These are phyloP conservation scores for Beauveria varroae DNA, from an alignment of 2,329 filamentous ascomycete genomes.

Conservation along the genomic window DNA sequence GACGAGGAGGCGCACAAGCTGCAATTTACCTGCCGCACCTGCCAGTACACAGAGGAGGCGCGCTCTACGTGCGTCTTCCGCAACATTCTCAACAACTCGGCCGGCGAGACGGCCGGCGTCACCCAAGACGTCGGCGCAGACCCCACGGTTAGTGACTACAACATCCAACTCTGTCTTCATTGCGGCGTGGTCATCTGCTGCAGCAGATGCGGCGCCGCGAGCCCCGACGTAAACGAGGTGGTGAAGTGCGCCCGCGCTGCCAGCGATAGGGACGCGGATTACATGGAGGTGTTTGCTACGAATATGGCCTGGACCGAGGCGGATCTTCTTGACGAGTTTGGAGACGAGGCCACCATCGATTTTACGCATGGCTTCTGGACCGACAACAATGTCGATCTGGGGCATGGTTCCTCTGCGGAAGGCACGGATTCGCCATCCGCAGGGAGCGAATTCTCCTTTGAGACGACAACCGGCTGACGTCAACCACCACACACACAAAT, in stretches of 20 bases:
- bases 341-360: conserved; percentile 16
- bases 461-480: not conserved
- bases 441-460: not conserved
- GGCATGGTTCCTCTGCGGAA: not conserved
- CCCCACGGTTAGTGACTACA: conserved; percentile 80
- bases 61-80: conserved; percentile 89
- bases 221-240: conserved; percentile 16
- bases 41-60: conserved; percentile 82
- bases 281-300: not conserved
- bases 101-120: conserved; percentile 92
- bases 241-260: conserved; percentile 3
- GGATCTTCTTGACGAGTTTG: conserved; percentile 25
- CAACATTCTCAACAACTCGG: conserved; percentile 83
- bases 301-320: conserved; percentile 19
- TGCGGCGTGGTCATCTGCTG: conserved; percentile 40
- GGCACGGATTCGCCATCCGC: not conserved
- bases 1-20: conserved; percentile 76
- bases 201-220: conserved; percentile 28
- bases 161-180: conserved; percentile 34
- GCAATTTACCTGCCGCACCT: conserved; percentile 93
- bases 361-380: not conserved
- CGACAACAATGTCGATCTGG: not conserved
- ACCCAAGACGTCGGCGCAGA: conserved; percentile 95
- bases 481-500: not conserved
- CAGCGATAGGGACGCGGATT: conserved; percentile 20